phyloP scores from a whole-genome alignment of 495 filamentous ascomycete genomes.

The Penicillium riverlandense region DNA sequence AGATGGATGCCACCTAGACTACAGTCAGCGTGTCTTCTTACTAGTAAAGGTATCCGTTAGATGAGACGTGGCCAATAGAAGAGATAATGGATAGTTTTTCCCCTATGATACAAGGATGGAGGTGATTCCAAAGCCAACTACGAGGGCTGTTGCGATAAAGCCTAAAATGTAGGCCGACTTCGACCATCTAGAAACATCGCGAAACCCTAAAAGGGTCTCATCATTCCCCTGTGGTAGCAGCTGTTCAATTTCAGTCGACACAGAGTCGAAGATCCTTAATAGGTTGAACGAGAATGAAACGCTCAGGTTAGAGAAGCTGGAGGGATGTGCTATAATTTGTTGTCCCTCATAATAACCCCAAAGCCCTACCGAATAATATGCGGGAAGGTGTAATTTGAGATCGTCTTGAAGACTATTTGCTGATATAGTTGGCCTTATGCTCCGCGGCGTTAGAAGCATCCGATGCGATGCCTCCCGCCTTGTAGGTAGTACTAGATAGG shows the following conservation, averaged over 20 bases:
- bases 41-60: neutral
- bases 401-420: neutral
- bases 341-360: conserved; percentile 1
- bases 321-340: neutral
- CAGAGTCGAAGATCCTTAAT: neutral
- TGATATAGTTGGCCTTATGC: neutral
- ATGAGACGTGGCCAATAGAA: neutral
- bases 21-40: neutral
- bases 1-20: neutral
- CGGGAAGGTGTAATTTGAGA: conserved; percentile 1
- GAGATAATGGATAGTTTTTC: neutral
- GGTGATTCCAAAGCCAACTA: neutral
- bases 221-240: neutral
- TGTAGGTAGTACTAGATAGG: neutral
- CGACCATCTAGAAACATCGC: neutral
- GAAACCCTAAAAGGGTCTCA: conserved; percentile 1
- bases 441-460: neutral
- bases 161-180: neutral
- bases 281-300: conserved; percentile 2
- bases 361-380: neutral
- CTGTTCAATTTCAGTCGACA: neutral
- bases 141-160: neutral
- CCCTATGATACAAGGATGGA: neutral
- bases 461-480: neutral
- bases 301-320: neutral